A percentile compares a stretch with the other conserved stretches of the same genome.
These are phyloP conservation scores for Fusarium kyushuense DNA, from an alignment of 2,329 filamentous ascomycete genomes.

Conservation along the genomic window DNA sequence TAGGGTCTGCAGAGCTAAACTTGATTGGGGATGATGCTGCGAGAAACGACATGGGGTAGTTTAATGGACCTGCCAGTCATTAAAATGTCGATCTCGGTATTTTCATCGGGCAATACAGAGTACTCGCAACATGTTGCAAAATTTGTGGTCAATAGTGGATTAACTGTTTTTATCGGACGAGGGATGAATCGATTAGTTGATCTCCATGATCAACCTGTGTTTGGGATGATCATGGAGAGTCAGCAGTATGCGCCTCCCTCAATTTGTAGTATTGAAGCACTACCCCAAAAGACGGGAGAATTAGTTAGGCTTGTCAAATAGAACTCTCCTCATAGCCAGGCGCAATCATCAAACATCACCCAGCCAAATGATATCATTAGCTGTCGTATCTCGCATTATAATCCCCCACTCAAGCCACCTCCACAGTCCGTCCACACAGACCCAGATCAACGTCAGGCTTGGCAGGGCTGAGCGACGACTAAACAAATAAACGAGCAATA, in stretches of 20 bases:
- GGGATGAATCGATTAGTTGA: accelerated
- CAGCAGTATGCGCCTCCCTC: too few species aligned
- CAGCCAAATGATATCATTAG: neutral
- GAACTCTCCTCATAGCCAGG: neutral
- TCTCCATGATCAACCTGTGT: too few species aligned
- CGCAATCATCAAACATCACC: neutral
- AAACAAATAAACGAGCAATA: constrained; percentile 34
- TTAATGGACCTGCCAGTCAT: neutral
- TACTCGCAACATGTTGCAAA: neutral
- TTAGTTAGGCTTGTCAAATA: neutral
- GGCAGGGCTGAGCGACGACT: constrained; percentile 28
- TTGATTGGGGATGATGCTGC: constrained; percentile 29
- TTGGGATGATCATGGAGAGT: neutral
- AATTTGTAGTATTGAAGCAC: too few species aligned
- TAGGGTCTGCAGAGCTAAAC: constrained; percentile 6
- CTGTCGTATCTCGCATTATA: constrained; percentile 19
- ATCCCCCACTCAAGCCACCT: constrained; percentile 21
- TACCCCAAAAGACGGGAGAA: neutral
- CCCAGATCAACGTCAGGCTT: constrained; percentile 2
- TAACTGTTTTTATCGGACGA: neutral
- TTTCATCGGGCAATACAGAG: too few species aligned
- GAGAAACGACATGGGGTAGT: constrained; percentile 20
- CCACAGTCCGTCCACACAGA: constrained; percentile 8
- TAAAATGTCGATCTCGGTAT: too few species aligned
- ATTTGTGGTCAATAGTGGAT: neutral